These are phyloP conservation scores for Aspergillus texensis DNA, from an alignment of 2,329 filamentous ascomycete genomes.

Conservation along the genomic window DNA sequence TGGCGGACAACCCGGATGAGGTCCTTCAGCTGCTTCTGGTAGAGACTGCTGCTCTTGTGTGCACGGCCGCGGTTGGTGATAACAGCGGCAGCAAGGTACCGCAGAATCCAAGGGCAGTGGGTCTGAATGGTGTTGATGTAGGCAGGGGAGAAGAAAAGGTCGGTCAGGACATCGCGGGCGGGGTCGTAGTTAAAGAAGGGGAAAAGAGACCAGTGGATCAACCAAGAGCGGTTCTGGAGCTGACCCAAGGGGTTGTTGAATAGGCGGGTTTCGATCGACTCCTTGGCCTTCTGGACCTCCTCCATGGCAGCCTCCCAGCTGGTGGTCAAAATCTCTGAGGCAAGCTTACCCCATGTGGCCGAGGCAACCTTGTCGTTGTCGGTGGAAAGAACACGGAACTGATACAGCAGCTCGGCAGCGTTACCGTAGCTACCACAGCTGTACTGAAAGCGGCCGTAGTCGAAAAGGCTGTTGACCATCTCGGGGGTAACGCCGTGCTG, in stretches of 20 bases:
- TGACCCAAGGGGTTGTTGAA: constrained; percentile 96
- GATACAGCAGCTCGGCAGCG: constrained; percentile 90
- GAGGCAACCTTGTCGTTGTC: constrained; percentile 97
- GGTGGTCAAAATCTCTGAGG: constrained; percentile 89
- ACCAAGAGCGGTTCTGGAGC: constrained; percentile 93
- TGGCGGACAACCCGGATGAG: constrained; percentile 93
- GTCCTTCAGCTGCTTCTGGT: constrained; percentile 99
- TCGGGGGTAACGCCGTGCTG: constrained; percentile 91
- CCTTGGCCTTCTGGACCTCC: constrained; percentile 86
- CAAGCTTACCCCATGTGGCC: constrained; percentile 97
- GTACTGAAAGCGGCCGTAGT: constrained; percentile 97
- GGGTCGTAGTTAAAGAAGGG: constrained; percentile 97
- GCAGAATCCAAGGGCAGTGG: constrained; percentile 91
- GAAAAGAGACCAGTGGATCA: constrained; percentile 98
- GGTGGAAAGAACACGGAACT: constrained; percentile 96
- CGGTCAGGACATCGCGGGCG: constrained; percentile 85
- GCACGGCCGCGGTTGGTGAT: constrained; percentile 86
- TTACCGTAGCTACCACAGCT: constrained; percentile 91
- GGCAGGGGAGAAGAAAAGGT: constrained; percentile 93
- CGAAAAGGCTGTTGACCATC: constrained; percentile 94
- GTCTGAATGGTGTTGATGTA: constrained; percentile 99
- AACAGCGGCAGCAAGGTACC: constrained; percentile 90
- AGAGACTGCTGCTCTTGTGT: constrained; percentile 75
- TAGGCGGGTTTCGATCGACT: constrained; percentile 88
- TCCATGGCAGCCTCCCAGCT: constrained; percentile 95